Evolutionary conservation across 306 rosid species (phyloP), one percentile per base, ranked within the genome.

Genomic region (Rubus idaeus): DNA sequence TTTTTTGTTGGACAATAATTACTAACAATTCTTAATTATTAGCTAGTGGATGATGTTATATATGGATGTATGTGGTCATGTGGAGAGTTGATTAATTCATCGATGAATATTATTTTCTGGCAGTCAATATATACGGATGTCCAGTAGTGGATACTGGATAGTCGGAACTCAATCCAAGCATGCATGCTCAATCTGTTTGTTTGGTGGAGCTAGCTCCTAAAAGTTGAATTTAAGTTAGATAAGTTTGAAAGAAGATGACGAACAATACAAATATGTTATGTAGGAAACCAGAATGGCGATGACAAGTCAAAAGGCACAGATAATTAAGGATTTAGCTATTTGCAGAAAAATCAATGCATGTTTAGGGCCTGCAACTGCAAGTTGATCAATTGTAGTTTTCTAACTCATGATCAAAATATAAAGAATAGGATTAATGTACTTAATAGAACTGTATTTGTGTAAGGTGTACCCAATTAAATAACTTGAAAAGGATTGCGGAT

Each of bases 261-360:
- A 71, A 71, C 49, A 10, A 10, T 71, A 23, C 21, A 4, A 10
- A 42, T 44, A 42, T 17, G 16, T 23, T 44, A 35, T 50, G 7
- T 7, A 17, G 63, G 30, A 46, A 35, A 35, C 13, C 17, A 18
- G 51, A 39, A 39, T 39, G 35, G 64, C 12, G 21, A 4, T 55
- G 52, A 73, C 13, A 41, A 56, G 52, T 73, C 67, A 44, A 73
- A 73, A 73, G 1, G 10, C 10, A 71, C 53, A 42, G 77, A 52
- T 3, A 40, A 12, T n/a, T n/a, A n/a, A n/a, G 42, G 41, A 40
- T 55, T 13, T 40, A 20, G 30, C 8, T 55, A 16, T 39, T 30
- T 30, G 68, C 42, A 62, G 44, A 62, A 30, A 62, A 30, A 60
- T 26, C 30, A 26, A 26, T 26, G 30, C 30, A 26, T 60, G 44